Evolutionary conservation across 257 asterid genomes (phyloP), one percentile per base, ranked within the genome.

Genomic region (Jasminum sambac): DNA sequence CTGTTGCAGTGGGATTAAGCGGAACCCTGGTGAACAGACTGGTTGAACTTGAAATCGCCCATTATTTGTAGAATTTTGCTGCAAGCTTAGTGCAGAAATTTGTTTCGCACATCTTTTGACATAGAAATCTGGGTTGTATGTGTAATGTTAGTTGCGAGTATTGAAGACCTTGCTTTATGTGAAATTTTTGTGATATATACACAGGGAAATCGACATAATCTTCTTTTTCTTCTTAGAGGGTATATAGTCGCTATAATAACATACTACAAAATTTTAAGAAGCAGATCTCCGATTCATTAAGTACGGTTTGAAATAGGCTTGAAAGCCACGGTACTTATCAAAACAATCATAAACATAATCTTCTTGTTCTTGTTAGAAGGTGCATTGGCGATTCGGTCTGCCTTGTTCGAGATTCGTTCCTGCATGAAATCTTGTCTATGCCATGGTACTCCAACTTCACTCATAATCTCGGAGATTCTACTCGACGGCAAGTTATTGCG

Each of bases 1-100:
- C 80, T 92, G 98, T 72, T 92, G 98, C 92, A 82, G 96, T 41
- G 98, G 96, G 76, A 78, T 87, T 48, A 86, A 77, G 81, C 88
- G 62, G 71, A 86, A 81, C 67, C 88, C 91, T 9, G 91, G 81
- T 17, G 85, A 82, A 36, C 64, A 77, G 76, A 61, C 67, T 39
- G 59, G 66, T 59, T 55, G 42, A 46, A n/a, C 11, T 55, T 55
- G 42, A 46, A n/a, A 6, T 55, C 39, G n/a, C 67, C 30, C 25
- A 8, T 46, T 46, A 19, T 50, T 48, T 65, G 19, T 72, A 52
- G 24, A 41, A 65, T 30, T 52, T 63, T 58, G 61, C 52, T 17
- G 50, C 50, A 43, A 58, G 72, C 42, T 68, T 41, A 21, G 3
- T 37, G 36, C 59, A 41, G 39, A 16, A 16, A 36, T 25, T 13